Conservation (phyloP, 192 early-diverging fungal species). For the Backusella luteola region DNA sequence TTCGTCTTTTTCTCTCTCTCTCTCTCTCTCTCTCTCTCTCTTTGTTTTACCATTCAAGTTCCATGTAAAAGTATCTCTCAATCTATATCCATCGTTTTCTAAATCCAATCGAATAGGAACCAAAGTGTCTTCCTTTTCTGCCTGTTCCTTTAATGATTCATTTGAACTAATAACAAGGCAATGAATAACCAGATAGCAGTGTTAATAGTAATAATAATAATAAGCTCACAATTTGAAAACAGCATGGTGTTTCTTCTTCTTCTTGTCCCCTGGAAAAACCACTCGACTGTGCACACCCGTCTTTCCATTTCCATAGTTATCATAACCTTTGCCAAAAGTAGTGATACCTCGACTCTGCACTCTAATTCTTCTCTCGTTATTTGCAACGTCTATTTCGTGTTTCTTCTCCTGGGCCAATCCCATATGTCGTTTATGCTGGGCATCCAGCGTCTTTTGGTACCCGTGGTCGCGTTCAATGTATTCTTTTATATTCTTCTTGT, state of each 20-base stretch:
- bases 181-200: background rate
- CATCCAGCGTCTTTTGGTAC: constrained; percentile 49
- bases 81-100: constrained; percentile 79
- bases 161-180: constrained; percentile 37
- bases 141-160: constrained; percentile 59
- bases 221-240: constrained; percentile 46
- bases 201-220: background rate
- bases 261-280: constrained; percentile 46
- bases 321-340: constrained; percentile 60
- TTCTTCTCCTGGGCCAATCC: constrained; percentile 44
- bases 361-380: constrained; percentile 33
- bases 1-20: background rate
- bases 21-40: background rate
- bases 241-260: constrained; percentile 35
- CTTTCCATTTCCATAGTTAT: constrained; percentile 57
- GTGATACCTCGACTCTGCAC: constrained; percentile 29
- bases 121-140: constrained; percentile 65
- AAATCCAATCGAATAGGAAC: constrained; percentile 90
- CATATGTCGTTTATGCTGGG: constrained; percentile 46
- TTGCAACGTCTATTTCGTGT: constrained; percentile 32
- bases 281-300: constrained; percentile 41
- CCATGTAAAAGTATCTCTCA: constrained; percentile 96
- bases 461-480: constrained; percentile 44
- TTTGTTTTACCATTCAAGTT: constrained; percentile 73
- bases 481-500: constrained; percentile 34